Evolutionary conservation across 768 basidiomycete genomes (phyloP), one percentile per base, ranked within the genome.

Genomic region (Agrocybe chaxingu): DNA sequence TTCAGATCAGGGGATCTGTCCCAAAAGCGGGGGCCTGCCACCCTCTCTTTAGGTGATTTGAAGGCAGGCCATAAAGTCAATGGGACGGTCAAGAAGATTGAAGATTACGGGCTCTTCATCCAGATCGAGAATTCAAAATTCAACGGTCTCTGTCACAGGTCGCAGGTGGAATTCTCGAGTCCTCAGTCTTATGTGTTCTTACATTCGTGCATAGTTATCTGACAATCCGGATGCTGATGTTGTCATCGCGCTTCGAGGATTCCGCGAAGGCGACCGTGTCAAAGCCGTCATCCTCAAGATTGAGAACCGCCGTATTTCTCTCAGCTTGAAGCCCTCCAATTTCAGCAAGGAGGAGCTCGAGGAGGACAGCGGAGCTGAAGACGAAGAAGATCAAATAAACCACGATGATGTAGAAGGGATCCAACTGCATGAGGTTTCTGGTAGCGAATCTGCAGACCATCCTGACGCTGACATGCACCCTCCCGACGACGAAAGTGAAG

Each of bases 61-160:
- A 71, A 74, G 32, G 80, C 83, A 57, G 94, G 91, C 36, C 86
- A 94, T 61, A 93, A 89, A 61, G 77, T 97, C 31, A 75, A 81
- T 33, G 92, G 89, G 4, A 71, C 74, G 19, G 81, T 98, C 50
- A 92, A 89, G 66, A 84, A 79, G 55, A 75, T 95, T 8, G 92
- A 95, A 66, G 78, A 82, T 37, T 98, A 92, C 56, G 96, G 96
- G 10, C 74, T 97, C n/a, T 98, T 98, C 70, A 81, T 99, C 50
- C 81, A 85, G 62, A 87, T 98, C 34, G 80, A 88, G n/a, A 87
- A 80, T 12, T 86, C 91, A 0, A 89, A 86, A 62, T 72, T 98
- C 43, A 84, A 79, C 53, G 96, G 96, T 4, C 76, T 99, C 8
- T 99, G 96, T 66, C 96, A 98, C 66, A 94, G 93, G 67, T 91